Percentiles rank a stretch among this genome's conserved stretches.
phyloP scores from a whole-genome alignment of 2,329 filamentous ascomycete species.

The Neonectria hederae region DNA sequence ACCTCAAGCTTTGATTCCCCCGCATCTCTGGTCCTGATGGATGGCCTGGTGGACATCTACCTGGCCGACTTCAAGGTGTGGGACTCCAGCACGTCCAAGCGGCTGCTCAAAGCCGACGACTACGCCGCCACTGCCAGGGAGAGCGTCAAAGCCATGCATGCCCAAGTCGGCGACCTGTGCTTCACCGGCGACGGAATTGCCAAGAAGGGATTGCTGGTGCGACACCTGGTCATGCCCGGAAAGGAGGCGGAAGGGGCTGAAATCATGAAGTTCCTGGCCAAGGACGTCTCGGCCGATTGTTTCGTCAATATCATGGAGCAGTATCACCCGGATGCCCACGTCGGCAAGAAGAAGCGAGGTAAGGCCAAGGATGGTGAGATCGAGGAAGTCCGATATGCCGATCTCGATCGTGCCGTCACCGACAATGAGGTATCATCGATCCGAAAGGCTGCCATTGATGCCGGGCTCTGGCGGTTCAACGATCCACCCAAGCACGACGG shows the following conservation, averaged over 20 bases:
- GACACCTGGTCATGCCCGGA: conserved; percentile 88
- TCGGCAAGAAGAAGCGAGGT: conserved; percentile 70
- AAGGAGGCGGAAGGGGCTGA: conserved; percentile 76
- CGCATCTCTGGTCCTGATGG: conserved; percentile 75
- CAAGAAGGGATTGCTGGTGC: conserved; percentile 77
- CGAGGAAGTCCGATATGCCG: conserved; percentile 71
- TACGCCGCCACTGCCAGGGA: conserved; percentile 78
- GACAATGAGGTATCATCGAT: conserved; percentile 69
- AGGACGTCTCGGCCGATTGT: conserved; percentile 76
- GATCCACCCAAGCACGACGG: conserved; percentile 66
- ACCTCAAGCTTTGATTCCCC: conserved; percentile 83
- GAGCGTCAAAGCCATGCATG: conserved; percentile 82
- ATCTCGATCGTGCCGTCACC: conserved; percentile 73
- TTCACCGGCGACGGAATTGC: conserved; percentile 85
- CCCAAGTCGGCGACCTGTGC: conserved; percentile 82
- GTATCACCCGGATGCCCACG: conserved; percentile 82
- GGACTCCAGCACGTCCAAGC: conserved; percentile 70
- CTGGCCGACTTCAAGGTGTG: conserved; percentile 91
- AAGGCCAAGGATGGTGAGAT: conserved; percentile 40
- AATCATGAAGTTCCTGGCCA: conserved; percentile 81
- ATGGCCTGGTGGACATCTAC: conserved; percentile 86
- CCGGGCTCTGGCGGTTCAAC: conserved; percentile 82
- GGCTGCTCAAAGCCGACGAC: conserved; percentile 80
- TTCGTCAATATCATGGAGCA: conserved; percentile 93
- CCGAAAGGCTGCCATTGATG: conserved; percentile 71